phyloP scores from a whole-genome alignment of 768 basidiomycete species.

The Trametes villosa region DNA sequence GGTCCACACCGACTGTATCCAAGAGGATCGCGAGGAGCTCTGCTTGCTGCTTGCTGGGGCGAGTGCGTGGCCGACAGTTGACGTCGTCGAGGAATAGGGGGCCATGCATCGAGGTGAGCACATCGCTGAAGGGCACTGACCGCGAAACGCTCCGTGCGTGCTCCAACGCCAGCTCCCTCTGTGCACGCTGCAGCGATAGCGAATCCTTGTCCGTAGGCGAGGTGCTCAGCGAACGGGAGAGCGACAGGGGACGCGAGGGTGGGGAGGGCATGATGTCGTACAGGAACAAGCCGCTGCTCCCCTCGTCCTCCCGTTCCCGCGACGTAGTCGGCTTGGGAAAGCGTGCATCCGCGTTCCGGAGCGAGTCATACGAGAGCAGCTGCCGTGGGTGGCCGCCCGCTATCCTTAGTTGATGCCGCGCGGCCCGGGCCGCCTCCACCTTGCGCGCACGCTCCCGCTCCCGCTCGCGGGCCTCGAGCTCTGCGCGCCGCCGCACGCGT shows the following conservation, averaged over 20 bases:
- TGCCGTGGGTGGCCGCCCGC: slow-evolving; percentile 26
- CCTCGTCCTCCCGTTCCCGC: slow-evolving; percentile 5
- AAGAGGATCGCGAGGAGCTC: slow-evolving; percentile 24
- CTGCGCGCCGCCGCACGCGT: slow-evolving; percentile 23
- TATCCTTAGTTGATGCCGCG: slow-evolving; percentile 23
- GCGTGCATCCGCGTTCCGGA: slow-evolving; percentile 22
- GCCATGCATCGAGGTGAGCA: slow-evolving; percentile 61
- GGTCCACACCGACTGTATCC: slow-evolving; percentile 26
- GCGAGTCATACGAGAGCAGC: slow-evolving; percentile 30
- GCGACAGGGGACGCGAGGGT: slow-evolving; percentile 27
- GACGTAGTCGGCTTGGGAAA: slow-evolving; percentile 22
- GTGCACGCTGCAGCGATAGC: slow-evolving; percentile 37
- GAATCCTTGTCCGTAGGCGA: slow-evolving; percentile 23
- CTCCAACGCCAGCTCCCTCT: slow-evolving; percentile 27
- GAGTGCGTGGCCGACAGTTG: slow-evolving; percentile 21
- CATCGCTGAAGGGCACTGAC: slow-evolving; percentile 58
- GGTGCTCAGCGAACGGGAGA: slow-evolving; percentile 19
- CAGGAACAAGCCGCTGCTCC: slow-evolving; percentile 36
- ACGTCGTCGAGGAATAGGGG: slow-evolving; percentile 54
- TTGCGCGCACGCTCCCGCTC: slow-evolving; percentile 27
- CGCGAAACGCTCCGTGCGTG: slow-evolving; percentile 28
- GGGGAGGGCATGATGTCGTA: slow-evolving; percentile 38
- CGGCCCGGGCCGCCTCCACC: slow-evolving; percentile 27
- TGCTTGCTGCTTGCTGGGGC: slow-evolving; percentile 11
- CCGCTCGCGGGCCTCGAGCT: slow-evolving; percentile 30